Evolutionary conservation across 441 rosid species (phyloP), one percentile per base, ranked within the genome.

Genomic region (Pelargonium myrrhifolium): DNA sequence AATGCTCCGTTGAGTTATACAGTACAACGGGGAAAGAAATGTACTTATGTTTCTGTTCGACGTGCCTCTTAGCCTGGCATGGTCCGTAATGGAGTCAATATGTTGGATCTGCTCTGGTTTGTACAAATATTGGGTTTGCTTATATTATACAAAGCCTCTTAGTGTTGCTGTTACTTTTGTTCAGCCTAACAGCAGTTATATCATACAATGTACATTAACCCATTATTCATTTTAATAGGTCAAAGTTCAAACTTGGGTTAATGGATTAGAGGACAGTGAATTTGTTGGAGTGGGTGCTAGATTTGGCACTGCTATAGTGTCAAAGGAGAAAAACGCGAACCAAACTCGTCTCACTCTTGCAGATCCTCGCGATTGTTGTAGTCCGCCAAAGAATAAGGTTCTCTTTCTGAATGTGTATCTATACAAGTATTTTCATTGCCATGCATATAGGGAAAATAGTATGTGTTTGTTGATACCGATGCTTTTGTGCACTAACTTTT

Each of bases 221-320:
- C 37, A 63, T 65, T 17, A 21, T 11, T 68, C 10, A 24, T 74
- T 72, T 65, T 69, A 15, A 67, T 65, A 91, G 99, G 99, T 94
- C 62, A 94, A 92, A 94, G 90, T 94, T 69, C 99, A 92, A 72
- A 94, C 99, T 6, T 94, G 96, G 98, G 77, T 89, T 62, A 65
- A 87, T 79, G 97, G 89, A 71, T n/a, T 75, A 59, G 98, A 94
- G 79, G 77, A 79, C 68, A 89, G 74, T n/a, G 99, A 94, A 80
- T 94, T 84, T 78, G 99, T 94, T 7, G 99, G 99, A 0, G 97
- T 94, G 6, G 98, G 98, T 35, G 98, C 99, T 66, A 85, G 99
- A 80, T 94, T 94, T 58, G 99, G 99, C 64, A 79, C 76, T 40
- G 69, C 85, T 24, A 92, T 94, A 61, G 96, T 87, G 60, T 86